Percentiles rank a stretch among this genome's conserved stretches.
phyloP scores from a whole-genome alignment of 495 filamentous ascomycete species.

The Penicillium maclennaniae region DNA sequence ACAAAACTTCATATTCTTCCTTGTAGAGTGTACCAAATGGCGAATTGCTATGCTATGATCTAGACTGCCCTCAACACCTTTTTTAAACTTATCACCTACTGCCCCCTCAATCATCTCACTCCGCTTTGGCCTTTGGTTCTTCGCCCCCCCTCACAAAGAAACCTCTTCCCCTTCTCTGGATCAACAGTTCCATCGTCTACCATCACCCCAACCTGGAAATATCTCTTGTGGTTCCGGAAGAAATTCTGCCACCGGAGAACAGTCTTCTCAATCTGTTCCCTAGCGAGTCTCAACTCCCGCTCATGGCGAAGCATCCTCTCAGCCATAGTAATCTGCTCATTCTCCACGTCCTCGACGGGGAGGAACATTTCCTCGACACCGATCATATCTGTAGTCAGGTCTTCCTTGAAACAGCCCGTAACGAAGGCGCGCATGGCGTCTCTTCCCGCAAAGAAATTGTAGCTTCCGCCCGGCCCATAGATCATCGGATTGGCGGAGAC shows the following conservation, averaged over 20 bases:
- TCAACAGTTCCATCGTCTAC: slow-evolving; percentile 28
- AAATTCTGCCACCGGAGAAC: slow-evolving; percentile 54
- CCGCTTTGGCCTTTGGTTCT: slow-evolving; percentile 39
- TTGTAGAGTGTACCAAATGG: slow-evolving; percentile 1
- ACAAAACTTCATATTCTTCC: slow-evolving; percentile 25
- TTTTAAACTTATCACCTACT: background rate
- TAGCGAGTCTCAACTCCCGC: slow-evolving; percentile 45
- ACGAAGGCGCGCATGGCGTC: slow-evolving; percentile 90
- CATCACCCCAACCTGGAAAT: slow-evolving; percentile 68
- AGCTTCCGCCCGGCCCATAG: slow-evolving; percentile 88
- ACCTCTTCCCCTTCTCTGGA: slow-evolving; percentile 32
- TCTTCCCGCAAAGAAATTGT: slow-evolving; percentile 79
- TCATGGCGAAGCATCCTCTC: slow-evolving; percentile 55
- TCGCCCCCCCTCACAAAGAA: slow-evolving; percentile 45
- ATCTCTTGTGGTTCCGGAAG: slow-evolving; percentile 73
- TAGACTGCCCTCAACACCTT: background rate
- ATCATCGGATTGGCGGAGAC: slow-evolving; percentile 68
- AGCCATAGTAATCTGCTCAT: slow-evolving; percentile 40
- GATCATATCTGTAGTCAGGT: slow-evolving; percentile 74
- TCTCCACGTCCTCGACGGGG: slow-evolving; percentile 63
- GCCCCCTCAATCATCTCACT: slow-evolving; percentile 19
- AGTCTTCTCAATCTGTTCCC: slow-evolving; percentile 38
- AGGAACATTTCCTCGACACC: slow-evolving; percentile 90
- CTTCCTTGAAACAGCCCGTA: slow-evolving; percentile 92
- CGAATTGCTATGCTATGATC: background rate